phyloP scores from a whole-genome alignment of 345 rosid species.

The Citrus australasica region DNA sequence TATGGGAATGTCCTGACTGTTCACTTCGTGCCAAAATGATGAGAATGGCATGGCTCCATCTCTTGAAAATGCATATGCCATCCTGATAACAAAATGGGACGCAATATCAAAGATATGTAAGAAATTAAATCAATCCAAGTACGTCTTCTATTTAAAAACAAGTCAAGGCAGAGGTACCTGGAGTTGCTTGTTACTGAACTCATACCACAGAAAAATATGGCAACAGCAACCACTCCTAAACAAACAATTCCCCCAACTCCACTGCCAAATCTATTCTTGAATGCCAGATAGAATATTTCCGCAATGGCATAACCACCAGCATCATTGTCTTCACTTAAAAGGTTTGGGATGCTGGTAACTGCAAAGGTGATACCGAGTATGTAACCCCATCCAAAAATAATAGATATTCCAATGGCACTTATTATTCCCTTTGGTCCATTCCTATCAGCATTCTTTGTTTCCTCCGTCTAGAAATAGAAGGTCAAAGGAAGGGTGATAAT shows the following conservation, averaged over 20 bases:
- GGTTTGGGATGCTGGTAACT: conserved; percentile 72
- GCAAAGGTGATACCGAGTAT: conserved; percentile 86
- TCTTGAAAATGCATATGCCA: conserved; percentile 98
- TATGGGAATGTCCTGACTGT: conserved; percentile 77
- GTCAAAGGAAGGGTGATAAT: neutral
- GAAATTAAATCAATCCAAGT: neutral
- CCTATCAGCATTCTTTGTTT: conserved; percentile 83
- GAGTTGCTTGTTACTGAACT: conserved; percentile 96
- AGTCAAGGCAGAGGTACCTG: conserved; percentile 36
- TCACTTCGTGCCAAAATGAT: conserved; percentile 83
- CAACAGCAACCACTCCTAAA: conserved; percentile 80
- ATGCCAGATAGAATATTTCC: conserved; percentile 75
- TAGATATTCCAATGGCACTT: conserved; percentile 83
- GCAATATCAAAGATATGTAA: neutral
- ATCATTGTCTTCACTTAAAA: conserved; percentile 67
- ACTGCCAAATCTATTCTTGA: conserved; percentile 81
- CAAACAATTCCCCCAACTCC: conserved; percentile 89
- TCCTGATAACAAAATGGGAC: conserved; percentile 37
- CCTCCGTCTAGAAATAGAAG: conserved; percentile 69
- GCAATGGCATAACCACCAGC: conserved; percentile 95
- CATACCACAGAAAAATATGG: conserved; percentile 98
- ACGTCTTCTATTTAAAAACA: neutral
- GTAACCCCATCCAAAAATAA: conserved; percentile 93
- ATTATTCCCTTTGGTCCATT: conserved; percentile 90
- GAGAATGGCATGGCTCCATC: conserved; percentile 96